Conservation (phyloP, 2,329 filamentous ascomycete species). For the Capronia epimyces region DNA sequence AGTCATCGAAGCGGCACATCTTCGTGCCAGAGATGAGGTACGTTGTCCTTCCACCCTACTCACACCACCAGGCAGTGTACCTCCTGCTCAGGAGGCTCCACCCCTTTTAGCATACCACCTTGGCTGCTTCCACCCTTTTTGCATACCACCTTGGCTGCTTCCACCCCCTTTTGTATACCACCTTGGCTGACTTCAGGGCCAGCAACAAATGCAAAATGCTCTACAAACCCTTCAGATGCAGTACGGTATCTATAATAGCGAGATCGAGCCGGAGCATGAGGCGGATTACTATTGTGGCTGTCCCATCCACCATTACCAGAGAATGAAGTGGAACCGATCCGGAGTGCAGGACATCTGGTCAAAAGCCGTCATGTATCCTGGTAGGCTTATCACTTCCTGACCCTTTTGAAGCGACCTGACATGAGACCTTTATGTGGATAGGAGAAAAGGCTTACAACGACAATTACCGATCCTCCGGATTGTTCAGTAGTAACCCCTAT, state of each 20-base stretch:
- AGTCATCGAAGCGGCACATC: constrained; percentile 37
- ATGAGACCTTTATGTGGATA: not conserved
- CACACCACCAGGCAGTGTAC: too few relatives aligned
- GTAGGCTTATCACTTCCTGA: constrained; percentile 28
- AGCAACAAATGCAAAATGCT: constrained; percentile 43
- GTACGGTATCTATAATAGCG: constrained; percentile 42
- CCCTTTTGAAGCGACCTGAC: too few relatives aligned
- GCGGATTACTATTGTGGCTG: constrained; percentile 39
- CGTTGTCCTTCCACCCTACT: not conserved
- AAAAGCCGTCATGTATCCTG: constrained; percentile 46
- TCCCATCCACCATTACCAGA: constrained; percentile 39
- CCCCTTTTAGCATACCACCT: not conserved
- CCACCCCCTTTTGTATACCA: not conserved
- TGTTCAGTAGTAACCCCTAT: constrained; percentile 37
- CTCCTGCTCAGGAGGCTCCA: not conserved
- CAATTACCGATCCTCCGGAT: constrained; percentile 14
- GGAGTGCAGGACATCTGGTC: constrained; percentile 41
- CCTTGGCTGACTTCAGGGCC: not conserved
- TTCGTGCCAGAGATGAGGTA: constrained; percentile 40
- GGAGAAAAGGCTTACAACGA: constrained; percentile 33
- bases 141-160: not conserved
- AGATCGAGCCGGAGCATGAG: constrained; percentile 47
- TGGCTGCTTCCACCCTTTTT: not conserved
- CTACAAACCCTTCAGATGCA: constrained; percentile 39
- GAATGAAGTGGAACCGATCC: constrained; percentile 36